These are phyloP conservation scores for Sclerospora graminicola DNA, from an alignment of 352 stramenopile species.

Conservation along the genomic window DNA sequence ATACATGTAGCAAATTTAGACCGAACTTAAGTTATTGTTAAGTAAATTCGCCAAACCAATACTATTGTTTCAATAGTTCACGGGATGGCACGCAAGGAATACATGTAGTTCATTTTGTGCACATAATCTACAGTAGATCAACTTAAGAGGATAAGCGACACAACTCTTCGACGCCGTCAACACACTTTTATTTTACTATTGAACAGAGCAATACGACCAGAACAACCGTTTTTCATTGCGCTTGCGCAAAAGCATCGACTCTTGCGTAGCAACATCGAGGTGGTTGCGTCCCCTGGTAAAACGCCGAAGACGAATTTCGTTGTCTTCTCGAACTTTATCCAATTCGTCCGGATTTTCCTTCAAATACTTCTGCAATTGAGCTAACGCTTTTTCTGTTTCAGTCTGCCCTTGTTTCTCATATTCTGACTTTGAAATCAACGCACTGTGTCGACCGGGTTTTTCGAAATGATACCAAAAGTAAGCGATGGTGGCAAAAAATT, in stretches of 20 bases:
- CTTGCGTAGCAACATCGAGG: slow-evolving; percentile 49
- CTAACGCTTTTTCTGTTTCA: slow-evolving; percentile 68
- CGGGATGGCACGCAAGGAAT: too few relatives aligned
- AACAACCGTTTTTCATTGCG: slow-evolving; percentile 22
- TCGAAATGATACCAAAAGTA: slow-evolving; percentile 85
- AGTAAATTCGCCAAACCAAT: slow-evolving; percentile 76
- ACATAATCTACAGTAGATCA: too few relatives aligned
- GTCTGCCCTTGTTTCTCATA: slow-evolving; percentile 54
- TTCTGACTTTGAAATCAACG: slow-evolving; percentile 64
- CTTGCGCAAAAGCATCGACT: slow-evolving; percentile 27
- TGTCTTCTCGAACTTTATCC: slow-evolving; percentile 72
- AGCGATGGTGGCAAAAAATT: slow-evolving; percentile 50
- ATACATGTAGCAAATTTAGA: too few relatives aligned
- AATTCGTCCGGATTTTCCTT: slow-evolving; percentile 59
- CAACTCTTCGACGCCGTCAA: neutral
- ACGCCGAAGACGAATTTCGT: slow-evolving; percentile 65
- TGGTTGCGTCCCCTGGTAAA: slow-evolving; percentile 74
- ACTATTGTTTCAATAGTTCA: slow-evolving; percentile 65
- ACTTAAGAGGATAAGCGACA: too few relatives aligned
- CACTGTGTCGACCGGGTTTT: slow-evolving; percentile 46
- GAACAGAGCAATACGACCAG: slow-evolving; percentile 38
- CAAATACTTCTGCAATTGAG: slow-evolving; percentile 52
- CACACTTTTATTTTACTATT: slow-evolving; percentile 30
- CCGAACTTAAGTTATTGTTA: too few relatives aligned
- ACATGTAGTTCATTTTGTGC: too few relatives aligned